A percentile compares a stretch with the other conserved stretches of the same genome.
Evolutionary conservation across 352 stramenopile species (phyloP).

Genomic region (Phytophthora aleatoria): DNA sequence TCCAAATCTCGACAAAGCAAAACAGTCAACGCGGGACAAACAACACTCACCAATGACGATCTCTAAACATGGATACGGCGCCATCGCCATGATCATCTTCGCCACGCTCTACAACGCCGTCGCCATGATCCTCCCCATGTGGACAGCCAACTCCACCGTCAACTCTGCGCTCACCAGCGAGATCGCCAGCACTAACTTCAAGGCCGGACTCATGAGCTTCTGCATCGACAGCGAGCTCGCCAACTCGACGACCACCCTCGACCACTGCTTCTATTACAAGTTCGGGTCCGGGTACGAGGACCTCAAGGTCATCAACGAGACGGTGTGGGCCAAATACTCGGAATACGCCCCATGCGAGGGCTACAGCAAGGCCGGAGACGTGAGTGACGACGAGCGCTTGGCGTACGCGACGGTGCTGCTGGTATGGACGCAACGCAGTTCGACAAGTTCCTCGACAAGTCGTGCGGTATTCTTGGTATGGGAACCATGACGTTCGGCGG

Average conservation of each 20-base stretch:
- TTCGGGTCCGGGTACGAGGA: slow-evolving; percentile 47
- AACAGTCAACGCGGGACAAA: slow-evolving; percentile 1
- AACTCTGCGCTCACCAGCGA: slow-evolving; percentile 18
- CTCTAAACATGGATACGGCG: slow-evolving; percentile 21
- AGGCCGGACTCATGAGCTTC: slow-evolving; percentile 26
- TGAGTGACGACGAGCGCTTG: slow-evolving; percentile 29
- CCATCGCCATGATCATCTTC: slow-evolving; percentile 23
- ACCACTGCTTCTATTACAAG: slow-evolving; percentile 78
- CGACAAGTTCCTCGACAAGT: slow-evolving; percentile 63
- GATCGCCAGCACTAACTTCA: slow-evolving; percentile 29
- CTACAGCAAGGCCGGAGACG: slow-evolving; percentile 40
- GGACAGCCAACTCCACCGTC: slow-evolving; percentile 20
- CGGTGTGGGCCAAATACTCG: slow-evolving; percentile 48
- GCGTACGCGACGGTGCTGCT: slow-evolving; percentile 46
- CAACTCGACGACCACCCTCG: slow-evolving; percentile 41
- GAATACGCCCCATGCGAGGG: slow-evolving; percentile 51
- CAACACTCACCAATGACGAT: not conserved
- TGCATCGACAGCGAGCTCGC: slow-evolving; percentile 58
- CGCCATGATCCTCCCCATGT: slow-evolving; percentile 23
- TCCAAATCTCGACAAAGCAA: slow-evolving; percentile 3
- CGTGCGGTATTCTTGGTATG: slow-evolving; percentile 46
- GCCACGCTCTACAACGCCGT: slow-evolving; percentile 26
- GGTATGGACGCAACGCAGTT: slow-evolving; percentile 54
- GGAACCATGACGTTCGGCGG: slow-evolving; percentile 49
- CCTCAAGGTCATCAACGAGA: slow-evolving; percentile 34